phyloP scores from a whole-genome alignment of 2,329 filamentous ascomycete genomes.

The Byssothecium circinans region DNA sequence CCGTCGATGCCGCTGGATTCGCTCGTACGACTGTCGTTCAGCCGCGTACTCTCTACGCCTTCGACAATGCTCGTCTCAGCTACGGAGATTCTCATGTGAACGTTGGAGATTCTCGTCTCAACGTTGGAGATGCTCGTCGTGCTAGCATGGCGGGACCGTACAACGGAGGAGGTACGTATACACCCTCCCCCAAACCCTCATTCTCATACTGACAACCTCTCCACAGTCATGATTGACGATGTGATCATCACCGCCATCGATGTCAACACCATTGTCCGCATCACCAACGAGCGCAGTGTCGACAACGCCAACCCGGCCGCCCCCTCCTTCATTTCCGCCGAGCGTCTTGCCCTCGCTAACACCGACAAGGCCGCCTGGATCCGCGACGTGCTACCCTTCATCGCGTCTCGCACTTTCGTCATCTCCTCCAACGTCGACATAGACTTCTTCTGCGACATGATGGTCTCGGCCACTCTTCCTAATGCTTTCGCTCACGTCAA shows the following conservation, averaged over 20 bases:
- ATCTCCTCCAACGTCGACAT: slow-evolving; percentile 16
- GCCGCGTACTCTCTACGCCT: no score
- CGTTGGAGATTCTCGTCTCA: no score
- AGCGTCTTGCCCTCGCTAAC: background rate
- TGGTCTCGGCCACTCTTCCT: slow-evolving; percentile 5
- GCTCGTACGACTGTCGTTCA: no score
- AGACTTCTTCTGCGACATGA: slow-evolving; percentile 10
- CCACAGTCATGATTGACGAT: background rate
- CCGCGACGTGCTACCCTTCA: slow-evolving; percentile 7
- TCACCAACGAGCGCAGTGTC: slow-evolving; percentile 15
- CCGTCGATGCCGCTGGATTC: no score
- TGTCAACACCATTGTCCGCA: slow-evolving; percentile 3
- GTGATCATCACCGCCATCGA: background rate
- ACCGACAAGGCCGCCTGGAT: slow-evolving; percentile 8
- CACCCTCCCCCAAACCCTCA: no score
- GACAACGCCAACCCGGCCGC: slow-evolving; percentile 5
- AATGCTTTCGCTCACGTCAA: slow-evolving; percentile 21
- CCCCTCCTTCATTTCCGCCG: slow-evolving; percentile 17
- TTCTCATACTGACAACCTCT: background rate
- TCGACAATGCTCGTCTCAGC: no score
- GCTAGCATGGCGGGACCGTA: no score
- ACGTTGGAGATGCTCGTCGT: no score
- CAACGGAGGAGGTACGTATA: no score
- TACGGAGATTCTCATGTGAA: no score
- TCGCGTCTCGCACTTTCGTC: slow-evolving; percentile 14